Base-by-base conservation (phyloP, 148 eudicot genomes). In the Rheum nobile region DNA sequence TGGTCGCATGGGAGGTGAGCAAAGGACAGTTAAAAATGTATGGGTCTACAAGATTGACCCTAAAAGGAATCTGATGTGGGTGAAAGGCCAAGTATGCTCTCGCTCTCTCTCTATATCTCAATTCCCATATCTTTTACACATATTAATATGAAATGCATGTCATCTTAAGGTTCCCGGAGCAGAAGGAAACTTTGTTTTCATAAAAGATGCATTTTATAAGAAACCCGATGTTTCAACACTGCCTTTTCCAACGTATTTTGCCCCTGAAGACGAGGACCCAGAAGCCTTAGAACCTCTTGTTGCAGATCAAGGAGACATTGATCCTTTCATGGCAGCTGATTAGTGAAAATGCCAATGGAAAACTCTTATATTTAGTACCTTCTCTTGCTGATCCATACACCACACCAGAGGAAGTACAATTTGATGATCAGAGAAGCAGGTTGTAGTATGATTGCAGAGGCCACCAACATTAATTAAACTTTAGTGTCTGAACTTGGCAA, bases 11-110 rank as follows among this genome's bases (percentile, higher is more conserved):
- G 97, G 97, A 75, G 92, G 85, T 71, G 77, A 77, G 73, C 96
- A 90, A 72, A 70, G 83, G 67, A 91, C 98, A 31, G 92, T 87
- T 28, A 87, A 95, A 76, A 95, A 88, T 77, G 92, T 88, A 22
- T 95, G 98, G 97, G 85, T 95, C 63, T 95, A 91, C 82, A 91
- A 91, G 81, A 84, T 95, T 78, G 93, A 90, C 34, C 98, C 98
- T 42, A 78, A 79, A 21, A 90, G 98, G 82, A 95, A 91, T 83
- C 79, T 95, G 80, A 84, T 90, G 83, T 95, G 96, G 97, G 96
- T 95, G 41, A 88, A 65, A 87, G 98, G 97, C 91, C 98, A 90
- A 76, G 98, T 91, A 43, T 48, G 35, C 41, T 76, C 48, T 59
- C 75, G 39, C 71, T 42, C 39, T 29, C 79, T 68, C 28, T 54